Base-by-base conservation (phyloP, 495 filamentous ascomycete genomes). In the Physcia stellaris region DNA sequence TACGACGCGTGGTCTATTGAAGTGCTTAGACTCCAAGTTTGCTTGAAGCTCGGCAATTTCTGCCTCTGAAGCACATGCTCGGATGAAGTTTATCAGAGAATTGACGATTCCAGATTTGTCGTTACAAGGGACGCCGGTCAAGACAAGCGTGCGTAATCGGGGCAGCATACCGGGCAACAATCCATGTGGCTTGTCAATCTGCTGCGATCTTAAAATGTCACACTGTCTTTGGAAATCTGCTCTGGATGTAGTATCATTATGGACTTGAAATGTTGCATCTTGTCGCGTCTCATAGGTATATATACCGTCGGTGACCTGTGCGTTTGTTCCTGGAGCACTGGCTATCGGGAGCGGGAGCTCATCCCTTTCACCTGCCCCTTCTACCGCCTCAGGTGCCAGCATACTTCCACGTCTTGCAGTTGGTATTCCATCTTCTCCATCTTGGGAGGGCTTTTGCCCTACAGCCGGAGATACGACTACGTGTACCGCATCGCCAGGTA, bases 91-190 rank as follows among this genome's bases (percentile, higher is more conserved):
- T 7, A 62, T 64, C 13, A 80, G 51, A 7, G 71, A 64, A 15
- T 63, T 43, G 4, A 69, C 29, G 1, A 69, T 55, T 4, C 62
- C 52, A 22, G 56, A 57, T 5, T 56, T 52, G 6, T 71, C 62
- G 37, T 66, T 62, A 4, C 66, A 64, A 2, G 75, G 75, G 12
- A 80, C 67, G 52, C 75, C 68, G 9, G 72, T 77, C 41, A 80
- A 46, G 0, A 71, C 62, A 12, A 80, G 47, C 1, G 67, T 69
- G 35, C 70, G 73, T 7, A 80, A 51, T 28, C 61, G 62, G 12
- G 59, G 60, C 19, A 62, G 53, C 29, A 50, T 53, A 33, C 48
- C 56, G 36, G 50, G 50, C 13, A 42, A 27, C 11, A 53, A 33
- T 18, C 37, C 45, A 39, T 38, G 37, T 31, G 38, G 28, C 23